Base-by-base conservation (phyloP, 2,329 filamentous ascomycete species). In the Alternaria angustiovoidea region DNA sequence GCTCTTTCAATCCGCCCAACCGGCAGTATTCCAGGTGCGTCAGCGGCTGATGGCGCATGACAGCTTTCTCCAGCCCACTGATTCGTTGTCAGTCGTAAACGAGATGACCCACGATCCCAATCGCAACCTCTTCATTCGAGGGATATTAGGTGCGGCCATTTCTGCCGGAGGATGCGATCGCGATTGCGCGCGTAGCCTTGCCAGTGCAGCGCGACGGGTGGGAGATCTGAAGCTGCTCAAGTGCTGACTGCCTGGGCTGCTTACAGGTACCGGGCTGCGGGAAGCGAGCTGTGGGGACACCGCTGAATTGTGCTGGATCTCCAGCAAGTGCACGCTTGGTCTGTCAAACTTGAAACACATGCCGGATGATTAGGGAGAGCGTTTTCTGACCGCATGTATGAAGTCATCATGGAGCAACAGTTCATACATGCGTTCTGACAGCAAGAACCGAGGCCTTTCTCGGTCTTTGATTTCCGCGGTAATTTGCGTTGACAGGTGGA, bases 21-120 rank as follows among this genome's bases (percentile, higher is more conserved):
- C 71, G 71, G 73, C 62, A 70, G 67, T 61, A 58, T 73, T 75
- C 73, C 73, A 69, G 64, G 49, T 44, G 62, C 68, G 61, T 69
- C 59, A 60, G 61, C 61, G 68, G 63, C 67, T 61, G 44, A 49
- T 48, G 24, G 36, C 41, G 53, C 53, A 61, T 57, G 30, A 48
- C 39, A 22, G 32, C 24, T 22, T 18, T 44, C 32, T 36, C 26
- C 56, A 51, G 36, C 41, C 16, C 53, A 18, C 28, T 61, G 44
- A 61, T 63, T 57, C 41, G 48, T 44, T 48, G 38, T 22, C 32
- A 16, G 43, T n/a, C 30, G 12, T 22, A 59, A 55, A 49, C 58
- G 47, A 57, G 26, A 42, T 28, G 26, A 41, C 34, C 42, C 46
- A 43, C 30, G 16, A 46, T 32, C 34, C 38, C 32, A 51, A 22